Conservation (phyloP, 1,284 basidiomycete species). For the Malassezia equina region DNA sequence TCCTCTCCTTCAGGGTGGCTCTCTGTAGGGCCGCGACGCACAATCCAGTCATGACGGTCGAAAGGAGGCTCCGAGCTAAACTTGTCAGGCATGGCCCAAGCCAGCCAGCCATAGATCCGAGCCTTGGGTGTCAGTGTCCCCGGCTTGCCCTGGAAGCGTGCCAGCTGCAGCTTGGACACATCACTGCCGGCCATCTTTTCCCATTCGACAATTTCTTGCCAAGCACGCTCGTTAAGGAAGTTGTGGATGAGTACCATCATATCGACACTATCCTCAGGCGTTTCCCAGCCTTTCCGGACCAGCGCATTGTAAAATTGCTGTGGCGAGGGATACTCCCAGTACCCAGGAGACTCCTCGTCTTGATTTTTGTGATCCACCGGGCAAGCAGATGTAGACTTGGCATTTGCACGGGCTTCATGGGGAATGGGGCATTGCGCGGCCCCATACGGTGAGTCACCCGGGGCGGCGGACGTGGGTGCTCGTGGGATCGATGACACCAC, state of each 20-base stretch:
- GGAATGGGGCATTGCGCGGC: conserved; percentile 21
- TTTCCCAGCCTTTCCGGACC: conserved; percentile 92
- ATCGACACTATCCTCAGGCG: conserved; percentile 88
- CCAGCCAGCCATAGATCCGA: conserved; percentile 69
- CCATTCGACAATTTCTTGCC: conserved; percentile 90
- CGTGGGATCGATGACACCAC: conserved; percentile 77
- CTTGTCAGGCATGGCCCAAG: conserved; percentile 71
- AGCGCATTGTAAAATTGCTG: conserved; percentile 99
- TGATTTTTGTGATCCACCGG: conserved; percentile 43
- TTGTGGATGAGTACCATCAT: conserved; percentile 98
- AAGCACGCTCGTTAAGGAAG: conserved; percentile 91
- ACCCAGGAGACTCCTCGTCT: conserved; percentile 28
- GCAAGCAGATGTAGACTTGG: conserved; percentile 7
- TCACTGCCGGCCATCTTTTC: conserved; percentile 53
- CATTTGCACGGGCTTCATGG: conserved; percentile 16
- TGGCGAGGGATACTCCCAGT: conserved; percentile 95
- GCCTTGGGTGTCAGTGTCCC: conserved; percentile 74
- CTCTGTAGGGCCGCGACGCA: conserved; percentile 56
- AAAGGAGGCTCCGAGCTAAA: conserved; percentile 91
- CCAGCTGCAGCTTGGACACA: conserved; percentile 55
- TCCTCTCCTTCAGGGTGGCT: conserved; percentile 21
- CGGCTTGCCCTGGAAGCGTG: conserved; percentile 78
- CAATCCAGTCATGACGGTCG: conserved; percentile 96
- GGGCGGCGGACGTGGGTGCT: conserved; percentile 49
- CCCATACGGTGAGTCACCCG: conserved; percentile 38